Evolutionary conservation across 495 filamentous ascomycete species (phyloP).

Genomic region (Aspergillus haitiensis): DNA sequence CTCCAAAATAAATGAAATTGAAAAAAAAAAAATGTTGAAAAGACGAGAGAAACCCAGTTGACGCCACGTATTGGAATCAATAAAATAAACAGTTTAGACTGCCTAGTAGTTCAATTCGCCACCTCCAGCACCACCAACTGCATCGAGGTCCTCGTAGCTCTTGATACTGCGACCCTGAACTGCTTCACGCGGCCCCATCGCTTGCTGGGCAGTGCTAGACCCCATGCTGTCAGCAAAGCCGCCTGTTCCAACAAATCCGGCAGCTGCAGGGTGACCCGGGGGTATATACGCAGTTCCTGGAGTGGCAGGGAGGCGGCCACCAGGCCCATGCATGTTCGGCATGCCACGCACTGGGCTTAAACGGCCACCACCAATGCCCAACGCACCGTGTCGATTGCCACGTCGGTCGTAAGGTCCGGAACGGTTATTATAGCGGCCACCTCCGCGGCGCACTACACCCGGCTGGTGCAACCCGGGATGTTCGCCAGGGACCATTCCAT

Average conservation of each 20-base stretch:
- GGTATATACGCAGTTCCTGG: constrained; percentile 39
- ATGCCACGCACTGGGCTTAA: constrained; percentile 46
- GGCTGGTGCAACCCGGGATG: constrained; percentile 50
- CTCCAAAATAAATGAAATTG: constrained; percentile 11
- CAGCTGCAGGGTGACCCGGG: constrained; percentile 45
- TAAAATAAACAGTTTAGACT: constrained; percentile 3
- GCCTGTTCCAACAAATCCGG: constrained; percentile 41
- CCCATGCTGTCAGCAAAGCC: constrained; percentile 49
- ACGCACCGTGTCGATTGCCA: constrained; percentile 32
- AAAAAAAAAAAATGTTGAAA: constrained; percentile 1
- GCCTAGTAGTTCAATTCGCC: constrained; percentile 63
- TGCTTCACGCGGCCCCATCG: constrained; percentile 78
- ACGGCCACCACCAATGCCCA: constrained; percentile 33
- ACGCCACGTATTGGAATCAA: constrained; percentile 15
- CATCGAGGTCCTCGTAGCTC: constrained; percentile 96
- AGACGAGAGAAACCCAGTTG: constrained; percentile 1
- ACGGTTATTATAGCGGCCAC: constrained; percentile 51
- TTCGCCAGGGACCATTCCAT: constrained; percentile 36
- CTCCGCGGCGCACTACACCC: constrained; percentile 61
- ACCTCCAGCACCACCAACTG: constrained; percentile 55
- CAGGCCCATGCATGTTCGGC: constrained; percentile 36
- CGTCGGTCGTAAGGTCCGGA: constrained; percentile 62
- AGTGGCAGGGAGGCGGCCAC: constrained; percentile 40
- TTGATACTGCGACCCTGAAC: constrained; percentile 88
- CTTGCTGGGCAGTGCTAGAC: constrained; percentile 61